Evolutionary conservation across 1,284 basidiomycete genomes (phyloP).

Genomic region (Prillingera fragicola): DNA sequence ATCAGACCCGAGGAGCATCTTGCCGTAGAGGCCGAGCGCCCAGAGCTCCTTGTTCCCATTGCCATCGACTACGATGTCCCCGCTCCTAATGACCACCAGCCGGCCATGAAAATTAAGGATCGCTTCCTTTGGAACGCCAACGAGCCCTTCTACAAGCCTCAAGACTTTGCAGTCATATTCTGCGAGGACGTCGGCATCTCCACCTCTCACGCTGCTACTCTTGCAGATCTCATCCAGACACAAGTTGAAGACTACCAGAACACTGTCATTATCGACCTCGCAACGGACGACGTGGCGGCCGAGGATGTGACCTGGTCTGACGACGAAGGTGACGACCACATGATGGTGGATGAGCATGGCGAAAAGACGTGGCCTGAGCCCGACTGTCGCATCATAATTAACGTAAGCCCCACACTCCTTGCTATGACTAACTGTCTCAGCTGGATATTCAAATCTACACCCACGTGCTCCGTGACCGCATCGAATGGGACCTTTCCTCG

Average conservation of each 20-base stretch:
- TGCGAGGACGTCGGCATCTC: slow-evolving; percentile 82
- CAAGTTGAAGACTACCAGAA: slow-evolving; percentile 85
- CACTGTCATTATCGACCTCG: slow-evolving; percentile 61
- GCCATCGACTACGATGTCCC: slow-evolving; percentile 92
- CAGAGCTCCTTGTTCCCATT: slow-evolving; percentile 77
- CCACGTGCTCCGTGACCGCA: slow-evolving; percentile 83
- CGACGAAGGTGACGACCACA: slow-evolving; percentile 24
- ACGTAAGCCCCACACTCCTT: slow-evolving; percentile 56
- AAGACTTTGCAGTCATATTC: slow-evolving; percentile 76
- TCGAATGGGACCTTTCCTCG: slow-evolving; percentile 97
- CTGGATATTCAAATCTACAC: slow-evolving; percentile 97
- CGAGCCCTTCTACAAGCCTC: slow-evolving; percentile 66
- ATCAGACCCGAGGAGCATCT: slow-evolving; percentile 62
- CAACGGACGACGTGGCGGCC: slow-evolving; percentile 32
- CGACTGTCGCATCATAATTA: slow-evolving; percentile 83
- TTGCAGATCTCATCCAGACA: slow-evolving; percentile 78
- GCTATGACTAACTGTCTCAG: slow-evolving; percentile 49
- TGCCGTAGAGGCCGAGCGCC: slow-evolving; percentile 59
- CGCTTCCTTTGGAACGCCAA: slow-evolving; percentile 95
- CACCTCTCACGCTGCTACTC: slow-evolving; percentile 61
- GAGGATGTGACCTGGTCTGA: slow-evolving; percentile 38
- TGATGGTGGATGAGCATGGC: slow-evolving; percentile 21
- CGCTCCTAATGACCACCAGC: slow-evolving; percentile 21
- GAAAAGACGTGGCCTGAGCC: slow-evolving; percentile 55
- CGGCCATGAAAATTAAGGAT: slow-evolving; percentile 79